These are phyloP conservation scores for Abrus pulchellus DNA, from an alignment of 306 rosid species.

Conservation along the genomic window DNA sequence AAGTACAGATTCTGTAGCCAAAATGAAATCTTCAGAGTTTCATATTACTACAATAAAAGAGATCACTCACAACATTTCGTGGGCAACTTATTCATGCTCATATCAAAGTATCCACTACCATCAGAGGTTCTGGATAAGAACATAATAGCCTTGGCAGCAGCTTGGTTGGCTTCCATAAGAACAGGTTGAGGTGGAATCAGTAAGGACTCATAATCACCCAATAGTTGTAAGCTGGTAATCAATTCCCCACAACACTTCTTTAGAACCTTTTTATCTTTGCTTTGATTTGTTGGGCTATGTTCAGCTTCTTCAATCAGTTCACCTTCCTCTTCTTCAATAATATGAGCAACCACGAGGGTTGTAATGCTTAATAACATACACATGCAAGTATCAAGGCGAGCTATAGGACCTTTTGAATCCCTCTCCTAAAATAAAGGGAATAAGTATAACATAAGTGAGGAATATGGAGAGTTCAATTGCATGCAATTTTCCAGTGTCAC, in stretches of 20 bases:
- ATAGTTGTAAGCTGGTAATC: conserved; percentile 74
- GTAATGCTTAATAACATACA: conserved; percentile 83
- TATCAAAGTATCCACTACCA: conserved; percentile 58
- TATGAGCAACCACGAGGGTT: conserved; percentile 68
- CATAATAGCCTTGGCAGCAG: conserved; percentile 88
- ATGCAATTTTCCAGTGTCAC: conserved; percentile 37
- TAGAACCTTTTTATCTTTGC: conserved; percentile 59
- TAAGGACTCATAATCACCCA: conserved; percentile 79
- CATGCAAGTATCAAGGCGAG: conserved; percentile 85
- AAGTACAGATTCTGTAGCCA: conserved; percentile 24
- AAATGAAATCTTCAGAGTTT: conserved; percentile 41
- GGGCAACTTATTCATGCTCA: conserved; percentile 68
- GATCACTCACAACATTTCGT: conserved; percentile 74
- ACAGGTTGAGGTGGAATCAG: conserved; percentile 75
- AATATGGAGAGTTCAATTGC: conserved; percentile 31
- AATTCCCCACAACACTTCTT: conserved; percentile 75
- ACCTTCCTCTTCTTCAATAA: conserved; percentile 92
- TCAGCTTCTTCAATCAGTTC: conserved; percentile 74
- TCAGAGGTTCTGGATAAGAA: conserved; percentile 71
- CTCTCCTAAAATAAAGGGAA: conserved; percentile 68
- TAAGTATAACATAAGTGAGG: conserved; percentile 14
- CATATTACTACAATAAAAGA: conserved; percentile 30
- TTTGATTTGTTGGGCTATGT: conserved; percentile 58
- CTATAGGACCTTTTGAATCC: conserved; percentile 77
- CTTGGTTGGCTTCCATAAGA: conserved; percentile 77